Percentiles rank a stretch among this genome's conserved stretches.
These are phyloP conservation scores for Hordeum marinum DNA, from an alignment of 176 grass and related monocot genomes.

Conservation along the genomic window DNA sequence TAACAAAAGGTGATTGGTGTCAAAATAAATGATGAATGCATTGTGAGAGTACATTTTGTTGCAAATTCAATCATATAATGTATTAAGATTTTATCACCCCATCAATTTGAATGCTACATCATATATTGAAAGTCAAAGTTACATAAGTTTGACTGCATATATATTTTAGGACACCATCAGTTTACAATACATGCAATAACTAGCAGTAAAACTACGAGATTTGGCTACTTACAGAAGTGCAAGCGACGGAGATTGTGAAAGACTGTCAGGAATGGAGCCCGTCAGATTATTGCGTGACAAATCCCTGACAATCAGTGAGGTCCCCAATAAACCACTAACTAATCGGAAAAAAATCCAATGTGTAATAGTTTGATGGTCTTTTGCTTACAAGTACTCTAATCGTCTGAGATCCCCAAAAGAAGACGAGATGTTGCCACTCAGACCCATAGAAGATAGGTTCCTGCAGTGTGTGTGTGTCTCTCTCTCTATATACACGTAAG, in stretches of 20 bases:
- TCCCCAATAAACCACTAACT: not conserved
- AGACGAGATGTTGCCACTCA: not conserved
- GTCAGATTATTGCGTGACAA: conserved; percentile 66
- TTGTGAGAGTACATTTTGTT: not conserved
- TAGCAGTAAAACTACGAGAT: not conserved
- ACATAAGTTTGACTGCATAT: too few relatives aligned
- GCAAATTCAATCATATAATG: too few relatives aligned
- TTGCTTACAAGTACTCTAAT: not conserved
- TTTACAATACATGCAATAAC: not conserved
- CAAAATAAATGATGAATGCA: too few relatives aligned
- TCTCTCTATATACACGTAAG: not conserved
- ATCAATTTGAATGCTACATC: too few relatives aligned
- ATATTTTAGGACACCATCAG: too few relatives aligned
- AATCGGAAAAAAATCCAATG: not conserved
- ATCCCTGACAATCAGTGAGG: conserved; percentile 31
- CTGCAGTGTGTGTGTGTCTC: not conserved
- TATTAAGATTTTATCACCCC: too few relatives aligned
- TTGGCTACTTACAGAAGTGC: conserved; percentile 43
- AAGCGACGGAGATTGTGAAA: conserved; percentile 34
- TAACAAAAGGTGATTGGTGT: too few relatives aligned
- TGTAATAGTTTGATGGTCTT: not conserved
- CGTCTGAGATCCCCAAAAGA: not conserved
- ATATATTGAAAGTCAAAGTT: too few relatives aligned
- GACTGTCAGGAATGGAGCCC: conserved; percentile 41
- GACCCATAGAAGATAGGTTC: not conserved